Conservation (phyloP, 2,329 filamentous ascomycete species). For the Parastagonospora avenae region DNA sequence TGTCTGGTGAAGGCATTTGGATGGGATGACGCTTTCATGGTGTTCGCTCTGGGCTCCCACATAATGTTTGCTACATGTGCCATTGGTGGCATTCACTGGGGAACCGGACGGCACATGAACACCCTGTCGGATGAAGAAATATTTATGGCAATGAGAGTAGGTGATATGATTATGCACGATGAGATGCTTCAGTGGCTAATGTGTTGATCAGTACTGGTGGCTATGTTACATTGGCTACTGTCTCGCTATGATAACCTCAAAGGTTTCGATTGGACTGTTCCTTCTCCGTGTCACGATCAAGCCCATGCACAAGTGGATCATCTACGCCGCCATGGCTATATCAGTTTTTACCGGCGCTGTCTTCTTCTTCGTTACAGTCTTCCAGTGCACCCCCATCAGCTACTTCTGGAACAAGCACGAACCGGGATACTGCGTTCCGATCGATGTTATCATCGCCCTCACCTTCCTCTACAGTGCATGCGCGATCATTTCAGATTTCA, state of each 20-base stretch:
- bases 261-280: conserved; percentile 43
- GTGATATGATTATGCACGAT: not conserved
- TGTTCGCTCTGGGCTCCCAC: conserved; percentile 32
- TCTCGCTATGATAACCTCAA: conserved; percentile 38
- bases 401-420: conserved; percentile 57
- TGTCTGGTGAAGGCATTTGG: conserved; percentile 48
- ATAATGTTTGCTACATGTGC: conserved; percentile 39
- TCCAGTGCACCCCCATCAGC: conserved; percentile 57
- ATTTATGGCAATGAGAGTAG: conserved; percentile 36
- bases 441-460: conserved; percentile 48
- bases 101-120: conserved; percentile 39
- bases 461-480: conserved; percentile 56
- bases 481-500: conserved; percentile 55
- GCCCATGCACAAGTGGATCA: conserved; percentile 39
- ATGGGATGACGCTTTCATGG: conserved; percentile 43
- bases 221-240: conserved; percentile 43
- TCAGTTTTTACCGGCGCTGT: conserved; percentile 45
- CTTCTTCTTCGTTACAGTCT: conserved; percentile 55
- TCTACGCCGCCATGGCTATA: conserved; percentile 44
- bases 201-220: conserved; percentile 40
- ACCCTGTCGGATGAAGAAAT: conserved; percentile 27
- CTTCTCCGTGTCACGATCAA: conserved; percentile 41
- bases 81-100: conserved; percentile 37
- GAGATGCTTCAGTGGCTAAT: not conserved
- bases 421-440: conserved; percentile 49